phyloP scores from a whole-genome alignment of 2,329 filamentous ascomycete species.

The Fonsecaea pedrosoi region DNA sequence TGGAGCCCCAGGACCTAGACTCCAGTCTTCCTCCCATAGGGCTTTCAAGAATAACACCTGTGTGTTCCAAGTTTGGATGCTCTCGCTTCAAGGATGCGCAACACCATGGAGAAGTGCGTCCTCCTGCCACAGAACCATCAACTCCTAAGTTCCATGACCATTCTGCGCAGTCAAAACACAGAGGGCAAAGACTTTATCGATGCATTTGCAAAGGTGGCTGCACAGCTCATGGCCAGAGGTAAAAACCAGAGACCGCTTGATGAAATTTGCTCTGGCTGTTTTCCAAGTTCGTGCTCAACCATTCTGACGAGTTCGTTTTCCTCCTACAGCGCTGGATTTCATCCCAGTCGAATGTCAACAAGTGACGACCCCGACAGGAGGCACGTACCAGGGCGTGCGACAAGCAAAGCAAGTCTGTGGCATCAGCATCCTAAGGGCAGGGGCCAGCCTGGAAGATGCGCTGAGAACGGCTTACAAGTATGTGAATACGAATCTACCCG shows the following conservation, averaged over 20 bases:
- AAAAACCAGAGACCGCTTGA: not conserved
- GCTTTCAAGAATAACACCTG: not conserved
- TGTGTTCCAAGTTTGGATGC: not conserved
- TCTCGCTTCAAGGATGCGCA: not conserved
- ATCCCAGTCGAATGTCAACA: conserved; percentile 29
- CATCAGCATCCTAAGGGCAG: conserved; percentile 46
- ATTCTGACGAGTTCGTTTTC: conserved; percentile 1
- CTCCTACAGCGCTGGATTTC: conserved; percentile 35
- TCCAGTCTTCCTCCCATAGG: not conserved
- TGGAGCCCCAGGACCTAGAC: not conserved
- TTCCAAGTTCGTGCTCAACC: conserved; percentile 1
- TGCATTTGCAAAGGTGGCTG: conserved; percentile 20
- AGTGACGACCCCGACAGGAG: conserved; percentile 32
- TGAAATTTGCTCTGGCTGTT: not conserved
- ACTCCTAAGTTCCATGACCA: conserved; percentile 71
- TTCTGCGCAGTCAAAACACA: conserved; percentile 48
- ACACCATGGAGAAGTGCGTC: conserved; percentile 10
- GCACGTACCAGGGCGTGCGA: conserved; percentile 30
- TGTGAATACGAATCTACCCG: conserved; percentile 1
- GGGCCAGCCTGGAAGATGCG: conserved; percentile 44
- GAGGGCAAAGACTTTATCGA: conserved; percentile 8
- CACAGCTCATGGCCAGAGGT: conserved; percentile 16
- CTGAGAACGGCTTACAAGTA: conserved; percentile 43
- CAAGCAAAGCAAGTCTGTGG: conserved; percentile 41
- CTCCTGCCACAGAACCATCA: conserved; percentile 67